phyloP scores from a whole-genome alignment of 306 rosid species.

The Lotus japonicus region DNA sequence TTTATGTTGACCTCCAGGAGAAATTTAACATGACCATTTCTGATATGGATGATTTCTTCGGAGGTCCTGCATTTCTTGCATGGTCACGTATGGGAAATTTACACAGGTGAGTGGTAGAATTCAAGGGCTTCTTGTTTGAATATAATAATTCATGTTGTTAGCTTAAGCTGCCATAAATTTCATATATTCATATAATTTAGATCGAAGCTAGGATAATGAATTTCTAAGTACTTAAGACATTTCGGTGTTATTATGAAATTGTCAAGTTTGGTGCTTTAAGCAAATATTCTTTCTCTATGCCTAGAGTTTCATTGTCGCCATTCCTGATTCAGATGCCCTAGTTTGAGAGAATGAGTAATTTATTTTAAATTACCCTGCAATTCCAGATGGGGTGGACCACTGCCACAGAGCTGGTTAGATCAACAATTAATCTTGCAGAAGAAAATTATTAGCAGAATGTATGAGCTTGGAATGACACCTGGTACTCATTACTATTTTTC shows the following conservation, averaged over 20 bases:
- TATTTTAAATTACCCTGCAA: slow-evolving; percentile 1
- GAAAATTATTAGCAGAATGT: slow-evolving; percentile 68
- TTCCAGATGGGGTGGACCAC: slow-evolving; percentile 91
- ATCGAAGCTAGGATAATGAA: slow-evolving; percentile 5
- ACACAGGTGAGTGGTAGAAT: slow-evolving; percentile 63
- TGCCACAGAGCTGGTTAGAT: slow-evolving; percentile 86
- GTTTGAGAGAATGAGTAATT: slow-evolving; percentile 7
- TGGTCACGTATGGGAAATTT: slow-evolving; percentile 97
- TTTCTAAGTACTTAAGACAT: background rate
- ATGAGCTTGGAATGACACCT: slow-evolving; percentile 93
- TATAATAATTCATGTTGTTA: background rate
- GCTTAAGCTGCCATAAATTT: background rate
- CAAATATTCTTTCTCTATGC: background rate
- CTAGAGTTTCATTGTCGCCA: background rate
- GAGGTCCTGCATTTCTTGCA: slow-evolving; percentile 95
- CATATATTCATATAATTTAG: background rate
- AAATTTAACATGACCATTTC: slow-evolving; percentile 63
- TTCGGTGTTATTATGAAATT: slow-evolving; percentile 4
- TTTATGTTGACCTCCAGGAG: slow-evolving; percentile 36
- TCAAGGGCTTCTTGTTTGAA: slow-evolving; percentile 14
- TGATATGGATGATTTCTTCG: slow-evolving; percentile 78
- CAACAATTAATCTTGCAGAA: slow-evolving; percentile 75
- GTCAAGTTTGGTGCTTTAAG: background rate
- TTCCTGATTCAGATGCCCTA: background rate
- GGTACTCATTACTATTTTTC: slow-evolving; percentile 37